These are phyloP conservation scores for Phaeomoniella chlamydospora DNA, from an alignment of 2,329 filamentous ascomycete species.

Conservation along the genomic window DNA sequence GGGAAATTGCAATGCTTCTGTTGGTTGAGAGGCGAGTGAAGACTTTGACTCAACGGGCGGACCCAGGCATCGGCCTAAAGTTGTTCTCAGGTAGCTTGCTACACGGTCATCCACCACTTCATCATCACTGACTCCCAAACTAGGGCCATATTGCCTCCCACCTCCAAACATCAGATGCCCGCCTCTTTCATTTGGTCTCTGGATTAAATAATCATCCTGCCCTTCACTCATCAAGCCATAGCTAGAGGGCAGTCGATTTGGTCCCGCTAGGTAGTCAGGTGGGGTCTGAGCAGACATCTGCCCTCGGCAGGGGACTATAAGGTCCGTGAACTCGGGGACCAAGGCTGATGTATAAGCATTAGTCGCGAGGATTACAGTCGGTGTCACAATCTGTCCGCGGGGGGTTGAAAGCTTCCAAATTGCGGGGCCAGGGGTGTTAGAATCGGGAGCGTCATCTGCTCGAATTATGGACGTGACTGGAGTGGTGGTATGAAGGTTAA, in stretches of 20 bases:
- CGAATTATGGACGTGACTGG: constrained; percentile 21
- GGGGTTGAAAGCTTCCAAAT: constrained; percentile 50
- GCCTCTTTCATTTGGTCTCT: constrained; percentile 24
- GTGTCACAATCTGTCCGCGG: constrained; percentile 50
- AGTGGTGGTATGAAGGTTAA: constrained; percentile 41
- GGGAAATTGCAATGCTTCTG: constrained; percentile 4
- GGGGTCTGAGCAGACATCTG: constrained; percentile 30
- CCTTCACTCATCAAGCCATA: constrained; percentile 43
- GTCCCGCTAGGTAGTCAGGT: constrained; percentile 17
- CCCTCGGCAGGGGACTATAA: constrained; percentile 65
- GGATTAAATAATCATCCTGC: constrained; percentile 56
- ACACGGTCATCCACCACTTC: constrained; percentile 30
- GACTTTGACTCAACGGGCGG: constrained; percentile 11
- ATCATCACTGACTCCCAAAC: constrained; percentile 35
- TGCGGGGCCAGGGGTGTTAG: constrained; percentile 1
- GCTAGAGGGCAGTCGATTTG: constrained; percentile 10
- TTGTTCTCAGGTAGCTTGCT: constrained; percentile 25
- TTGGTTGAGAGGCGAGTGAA: constrained; percentile 13
- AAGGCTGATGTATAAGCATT: constrained; percentile 75
- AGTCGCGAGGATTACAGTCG: constrained; percentile 59
- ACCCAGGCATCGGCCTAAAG: constrained; percentile 25
- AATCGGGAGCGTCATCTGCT: constrained; percentile 5
- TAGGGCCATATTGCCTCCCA: constrained; percentile 26
- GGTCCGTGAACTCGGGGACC: constrained; percentile 50
- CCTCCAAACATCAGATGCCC: constrained; percentile 48